Conservation (phyloP, 495 filamentous ascomycete species). For the Xylona heveae region DNA sequence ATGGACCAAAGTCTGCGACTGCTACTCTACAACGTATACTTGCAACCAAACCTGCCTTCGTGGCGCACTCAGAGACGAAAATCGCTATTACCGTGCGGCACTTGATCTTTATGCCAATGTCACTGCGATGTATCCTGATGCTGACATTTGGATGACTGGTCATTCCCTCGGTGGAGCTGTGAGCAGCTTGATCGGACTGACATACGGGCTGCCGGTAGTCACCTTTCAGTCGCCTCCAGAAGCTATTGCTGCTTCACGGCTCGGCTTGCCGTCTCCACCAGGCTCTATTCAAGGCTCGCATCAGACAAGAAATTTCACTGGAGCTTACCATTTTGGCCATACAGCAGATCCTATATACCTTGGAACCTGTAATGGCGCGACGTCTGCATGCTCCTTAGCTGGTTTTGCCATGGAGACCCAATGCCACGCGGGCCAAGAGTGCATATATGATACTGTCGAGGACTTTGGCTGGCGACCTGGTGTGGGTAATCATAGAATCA, state of each 20-base stretch:
- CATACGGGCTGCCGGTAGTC: constrained; percentile 68
- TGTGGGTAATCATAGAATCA: constrained; percentile 69
- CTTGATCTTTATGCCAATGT: constrained; percentile 82
- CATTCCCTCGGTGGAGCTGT: constrained; percentile 86
- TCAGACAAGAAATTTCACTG: constrained; percentile 48
- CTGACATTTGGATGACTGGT: constrained; percentile 71
- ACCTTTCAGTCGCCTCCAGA: constrained; percentile 86
- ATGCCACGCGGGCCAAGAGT: constrained; percentile 75
- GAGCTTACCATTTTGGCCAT: constrained; percentile 83
- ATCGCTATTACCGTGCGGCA: constrained; percentile 74
- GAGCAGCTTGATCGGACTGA: constrained; percentile 66
- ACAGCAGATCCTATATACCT: constrained; percentile 91
- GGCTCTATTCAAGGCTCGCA: constrained; percentile 45
- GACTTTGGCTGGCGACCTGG: constrained; percentile 82
- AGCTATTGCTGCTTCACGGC: constrained; percentile 61
- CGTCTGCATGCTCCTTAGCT: constrained; percentile 70
- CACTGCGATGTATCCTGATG: constrained; percentile 64
- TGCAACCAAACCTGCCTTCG: constrained; percentile 82
- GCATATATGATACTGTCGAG: constrained; percentile 74
- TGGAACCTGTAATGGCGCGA: constrained; percentile 79
- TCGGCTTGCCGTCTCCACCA: constrained; percentile 76
- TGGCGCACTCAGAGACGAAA: constrained; percentile 52
- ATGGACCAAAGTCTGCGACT: constrained; percentile 84
- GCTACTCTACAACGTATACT: constrained; percentile 58
- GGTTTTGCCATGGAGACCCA: constrained; percentile 85